Conservation (phyloP, 108 stramenopile species). For the Stephanodiscus minutulus region DNA sequence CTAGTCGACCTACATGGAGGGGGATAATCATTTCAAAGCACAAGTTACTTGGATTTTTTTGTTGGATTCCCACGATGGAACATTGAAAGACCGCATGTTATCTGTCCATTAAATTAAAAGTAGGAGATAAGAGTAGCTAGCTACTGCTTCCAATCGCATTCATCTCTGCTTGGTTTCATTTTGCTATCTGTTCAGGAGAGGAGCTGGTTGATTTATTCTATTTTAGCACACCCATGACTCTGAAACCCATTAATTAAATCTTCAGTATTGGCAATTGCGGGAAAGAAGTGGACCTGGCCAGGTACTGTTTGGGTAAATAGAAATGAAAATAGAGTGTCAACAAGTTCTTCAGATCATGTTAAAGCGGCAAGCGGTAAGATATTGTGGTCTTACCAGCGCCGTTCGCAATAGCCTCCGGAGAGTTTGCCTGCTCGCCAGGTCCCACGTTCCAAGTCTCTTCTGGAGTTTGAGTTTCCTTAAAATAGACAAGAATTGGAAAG, state of each 20-base stretch:
- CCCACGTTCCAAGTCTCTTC: constrained; percentile 50
- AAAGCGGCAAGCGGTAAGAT: background rate
- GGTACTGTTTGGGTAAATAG: constrained; percentile 8
- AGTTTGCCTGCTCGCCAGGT: constrained; percentile 45
- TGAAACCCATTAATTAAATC: constrained; percentile 41
- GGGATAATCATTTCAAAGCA: no score
- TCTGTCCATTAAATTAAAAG: no score
- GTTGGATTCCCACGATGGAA: no score
- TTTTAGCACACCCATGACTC: constrained; percentile 49
- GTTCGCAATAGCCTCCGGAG: constrained; percentile 41
- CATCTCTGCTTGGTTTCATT: no score
- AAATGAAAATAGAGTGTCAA: background rate
- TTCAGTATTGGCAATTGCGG: constrained; percentile 53
- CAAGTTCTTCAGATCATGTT: background rate
- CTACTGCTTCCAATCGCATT: no score
- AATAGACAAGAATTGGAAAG: constrained; percentile 74
- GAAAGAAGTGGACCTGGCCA: constrained; percentile 72
- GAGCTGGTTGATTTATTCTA: constrained; percentile 5
- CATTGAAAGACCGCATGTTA: no score
- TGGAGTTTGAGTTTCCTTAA: constrained; percentile 78
- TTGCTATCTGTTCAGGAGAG: no score
- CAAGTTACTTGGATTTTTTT: no score
- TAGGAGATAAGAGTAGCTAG: no score
- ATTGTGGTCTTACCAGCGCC: constrained; percentile 19
- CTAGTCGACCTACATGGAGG: no score